These are phyloP conservation scores for Stentor roeselii DNA, from an alignment of 73 alveolate genomes.

Conservation along the genomic window DNA sequence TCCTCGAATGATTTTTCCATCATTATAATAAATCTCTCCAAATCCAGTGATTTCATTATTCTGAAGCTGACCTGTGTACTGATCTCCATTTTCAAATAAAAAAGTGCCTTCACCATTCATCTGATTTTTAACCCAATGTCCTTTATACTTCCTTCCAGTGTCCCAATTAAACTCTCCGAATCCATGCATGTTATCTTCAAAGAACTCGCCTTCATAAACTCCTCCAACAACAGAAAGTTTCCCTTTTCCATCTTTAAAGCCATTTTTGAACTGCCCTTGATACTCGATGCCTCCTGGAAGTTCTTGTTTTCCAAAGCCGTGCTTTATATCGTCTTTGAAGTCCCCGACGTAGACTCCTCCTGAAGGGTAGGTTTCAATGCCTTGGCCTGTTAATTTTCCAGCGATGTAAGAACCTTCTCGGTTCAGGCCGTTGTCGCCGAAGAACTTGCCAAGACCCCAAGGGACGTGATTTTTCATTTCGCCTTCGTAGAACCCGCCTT, in stretches of 20 bases:
- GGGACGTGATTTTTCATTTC: not conserved
- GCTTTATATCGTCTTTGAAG: not conserved
- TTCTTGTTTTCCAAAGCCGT: slow-evolving; percentile 31
- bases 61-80: not conserved
- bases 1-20: not conserved
- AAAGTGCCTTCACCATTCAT: not conserved
- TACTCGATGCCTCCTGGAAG: slow-evolving; percentile 38
- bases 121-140: not conserved
- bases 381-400: not conserved
- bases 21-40: not conserved
- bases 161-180: not conserved
- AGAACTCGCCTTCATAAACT: slow-evolving; percentile 43
- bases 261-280: slow-evolving; percentile 42
- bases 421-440: not conserved
- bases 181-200: not conserved
- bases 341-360: not conserved
- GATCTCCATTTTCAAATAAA: not conserved
- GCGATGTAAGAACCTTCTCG: not conserved
- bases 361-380: not conserved
- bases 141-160: not conserved
- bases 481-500: not conserved
- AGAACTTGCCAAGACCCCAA: not conserved
- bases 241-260: slow-evolving; percentile 55
- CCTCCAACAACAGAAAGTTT: slow-evolving; percentile 56
- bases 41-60: not conserved